Percentiles rank a stretch among this genome's conserved stretches.
Evolutionary conservation across 148 eudicot species (phyloP).

Genomic region (Chenopodium suecicum): DNA sequence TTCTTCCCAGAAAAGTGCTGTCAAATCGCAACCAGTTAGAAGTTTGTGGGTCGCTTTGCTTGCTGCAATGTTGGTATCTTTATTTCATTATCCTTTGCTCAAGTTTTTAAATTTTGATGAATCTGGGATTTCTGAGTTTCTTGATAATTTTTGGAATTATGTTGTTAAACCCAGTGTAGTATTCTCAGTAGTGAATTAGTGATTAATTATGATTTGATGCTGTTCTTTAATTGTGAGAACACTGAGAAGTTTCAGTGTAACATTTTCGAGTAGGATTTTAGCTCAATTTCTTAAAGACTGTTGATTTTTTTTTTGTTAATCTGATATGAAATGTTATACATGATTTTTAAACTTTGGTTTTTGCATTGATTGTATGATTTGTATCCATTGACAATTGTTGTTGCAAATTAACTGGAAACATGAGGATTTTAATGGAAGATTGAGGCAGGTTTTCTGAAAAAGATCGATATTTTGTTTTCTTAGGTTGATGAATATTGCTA

Average conservation of each 20-base stretch:
- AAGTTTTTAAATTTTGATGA: not conserved
- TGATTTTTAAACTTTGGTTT: not conserved
- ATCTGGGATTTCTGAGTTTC: not conserved
- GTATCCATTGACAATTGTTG: not conserved
- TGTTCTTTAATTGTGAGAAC: too few relatives aligned
- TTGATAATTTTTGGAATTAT: slow-evolving; percentile 3
- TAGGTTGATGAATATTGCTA: not conserved
- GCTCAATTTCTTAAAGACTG: not conserved
- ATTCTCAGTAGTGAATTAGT: not conserved
- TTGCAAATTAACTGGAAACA: not conserved
- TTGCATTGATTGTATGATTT: not conserved
- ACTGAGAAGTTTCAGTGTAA: not conserved
- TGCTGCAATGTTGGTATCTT: slow-evolving; percentile 21
- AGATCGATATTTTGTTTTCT: too few relatives aligned
- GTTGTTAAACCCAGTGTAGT: not conserved
- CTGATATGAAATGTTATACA: not conserved
- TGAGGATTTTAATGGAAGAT: too few relatives aligned
- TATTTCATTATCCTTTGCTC: not conserved
- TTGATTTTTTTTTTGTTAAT: not conserved
- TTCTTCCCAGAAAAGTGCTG: slow-evolving; percentile 3
- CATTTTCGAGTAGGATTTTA: not conserved
- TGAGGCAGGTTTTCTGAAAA: not conserved
- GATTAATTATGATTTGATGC: not conserved
- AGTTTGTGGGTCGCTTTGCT: slow-evolving; percentile 3
- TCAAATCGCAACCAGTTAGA: slow-evolving; percentile 1